phyloP scores from a whole-genome alignment of 352 stramenopile genomes.

The Phytophthora sojae region DNA sequence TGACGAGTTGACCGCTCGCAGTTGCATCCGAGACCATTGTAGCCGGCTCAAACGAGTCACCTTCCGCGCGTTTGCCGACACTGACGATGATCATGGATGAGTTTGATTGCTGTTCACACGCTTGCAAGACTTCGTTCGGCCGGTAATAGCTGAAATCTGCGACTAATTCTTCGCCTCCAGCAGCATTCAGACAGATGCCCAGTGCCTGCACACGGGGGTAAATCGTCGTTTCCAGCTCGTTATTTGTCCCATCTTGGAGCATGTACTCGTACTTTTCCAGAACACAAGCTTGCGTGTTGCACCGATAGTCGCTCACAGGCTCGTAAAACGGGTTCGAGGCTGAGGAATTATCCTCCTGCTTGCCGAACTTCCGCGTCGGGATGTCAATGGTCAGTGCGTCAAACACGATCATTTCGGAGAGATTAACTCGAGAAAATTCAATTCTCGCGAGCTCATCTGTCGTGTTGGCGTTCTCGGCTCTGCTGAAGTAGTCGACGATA shows the following conservation, averaged over 20 bases:
- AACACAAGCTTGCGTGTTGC: conserved; percentile 7
- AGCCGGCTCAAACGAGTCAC: conserved; percentile 6
- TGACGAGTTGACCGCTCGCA: neutral
- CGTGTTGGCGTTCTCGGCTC: conserved; percentile 7
- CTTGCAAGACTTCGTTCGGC: conserved; percentile 3
- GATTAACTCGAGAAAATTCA: conserved; percentile 14
- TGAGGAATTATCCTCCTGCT: conserved; percentile 8
- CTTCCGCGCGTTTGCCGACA: conserved; percentile 18
- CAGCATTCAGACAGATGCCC: conserved; percentile 18
- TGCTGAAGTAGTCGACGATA: conserved; percentile 15
- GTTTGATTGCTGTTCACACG: conserved; percentile 14
- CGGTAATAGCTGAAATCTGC: neutral
- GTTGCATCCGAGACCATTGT: neutral
- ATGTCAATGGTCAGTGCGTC: conserved; percentile 18
- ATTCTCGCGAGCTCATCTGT: conserved; percentile 2
- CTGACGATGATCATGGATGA: conserved; percentile 23
- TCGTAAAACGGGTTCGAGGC: conserved; percentile 1
- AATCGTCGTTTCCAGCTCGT: neutral
- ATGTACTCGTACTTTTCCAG: too few relatives aligned
- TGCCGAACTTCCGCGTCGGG: conserved; percentile 1
- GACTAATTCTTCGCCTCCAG: neutral
- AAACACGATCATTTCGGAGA: conserved; percentile 2
- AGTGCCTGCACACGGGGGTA: conserved; percentile 21
- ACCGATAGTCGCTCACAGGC: neutral
- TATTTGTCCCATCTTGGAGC: too few relatives aligned